Conservation (phyloP, 768 basidiomycete genomes). For the Artomyces pyxidatus region DNA sequence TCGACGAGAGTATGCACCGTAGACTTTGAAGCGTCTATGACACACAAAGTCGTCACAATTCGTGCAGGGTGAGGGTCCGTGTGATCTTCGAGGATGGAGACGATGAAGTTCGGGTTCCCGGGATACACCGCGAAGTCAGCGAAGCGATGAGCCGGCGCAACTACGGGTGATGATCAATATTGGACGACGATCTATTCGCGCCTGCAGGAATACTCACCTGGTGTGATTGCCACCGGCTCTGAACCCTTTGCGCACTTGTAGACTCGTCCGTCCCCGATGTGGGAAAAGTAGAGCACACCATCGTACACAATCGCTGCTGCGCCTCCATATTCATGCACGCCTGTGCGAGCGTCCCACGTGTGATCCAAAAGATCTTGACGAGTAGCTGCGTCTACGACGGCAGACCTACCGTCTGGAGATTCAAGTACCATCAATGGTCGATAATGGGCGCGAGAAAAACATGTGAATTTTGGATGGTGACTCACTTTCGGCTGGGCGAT, state of each 20-base stretch:
- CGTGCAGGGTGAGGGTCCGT: background rate
- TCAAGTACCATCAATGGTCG: too few relatives aligned
- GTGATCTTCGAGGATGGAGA: background rate
- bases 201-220: background rate
- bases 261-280: background rate
- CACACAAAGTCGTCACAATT: background rate
- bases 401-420: constrained; percentile 7
- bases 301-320: background rate
- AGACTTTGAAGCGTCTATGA: background rate
- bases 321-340: background rate
- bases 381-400: constrained; percentile 1
- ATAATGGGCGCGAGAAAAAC: background rate
- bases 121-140: background rate
- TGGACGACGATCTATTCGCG: too few relatives aligned
- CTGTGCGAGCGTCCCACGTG: constrained; percentile 21
- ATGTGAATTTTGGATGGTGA: background rate
- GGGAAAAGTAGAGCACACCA: background rate
- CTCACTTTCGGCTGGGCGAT: constrained; percentile 3
- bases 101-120: background rate
- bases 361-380: constrained; percentile 18
- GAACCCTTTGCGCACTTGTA: background rate
- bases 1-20: background rate
- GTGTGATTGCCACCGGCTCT: background rate
- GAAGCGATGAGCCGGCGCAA: background rate
- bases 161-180: too few relatives aligned